Evolutionary conservation across 768 basidiomycete species (phyloP), one percentile per base, ranked within the genome.

Genomic region (Tephrocybe sp.): DNA sequence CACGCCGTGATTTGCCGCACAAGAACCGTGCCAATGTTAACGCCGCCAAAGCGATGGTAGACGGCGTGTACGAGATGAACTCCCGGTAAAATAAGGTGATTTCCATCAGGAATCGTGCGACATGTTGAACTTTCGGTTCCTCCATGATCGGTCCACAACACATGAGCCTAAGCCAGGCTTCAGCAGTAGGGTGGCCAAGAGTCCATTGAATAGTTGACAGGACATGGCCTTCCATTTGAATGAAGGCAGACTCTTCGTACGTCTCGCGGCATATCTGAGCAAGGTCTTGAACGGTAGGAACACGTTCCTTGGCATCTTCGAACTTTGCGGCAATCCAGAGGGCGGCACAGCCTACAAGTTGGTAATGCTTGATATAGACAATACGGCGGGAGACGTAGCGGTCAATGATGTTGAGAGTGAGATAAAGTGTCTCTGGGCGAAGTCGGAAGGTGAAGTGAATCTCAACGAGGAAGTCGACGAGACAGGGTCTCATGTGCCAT

Each of bases 281-380:
- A 46, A 99, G 86, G 56, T 98, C 94, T 63, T 91, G 86, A 5
- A 97, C 90, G 1, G 93, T 91, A 10, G 97, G 97, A 12, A 98
- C 93, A 55, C 94, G 92, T 64, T 98, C 95, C 69, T 99, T 98
- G 19, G 94, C 90, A 63, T 99, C 97, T 70, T 99, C 97, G 60
- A 97, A 99, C 71, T 99, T 99, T 56, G 95, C 90, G 13, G 97
- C 97, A 58, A 98, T 97, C 97, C 97, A 99, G 11, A 99, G 79
- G 31, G 97, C 93, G 19, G 94, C 93, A 63, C 97, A 99, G 16
- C 97, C 97, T 49, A 98, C 95, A 50, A 99, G 88, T 62, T 99
- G 97, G 64, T 99, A 98, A 72, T 99, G 97, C 69, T 95, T 98
- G 76, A 92, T 92, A 73, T 93, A 97, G 53, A 99, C 97, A 55